Conservation (phyloP, 345 rosid genomes). For the Camelina laxa region DNA sequence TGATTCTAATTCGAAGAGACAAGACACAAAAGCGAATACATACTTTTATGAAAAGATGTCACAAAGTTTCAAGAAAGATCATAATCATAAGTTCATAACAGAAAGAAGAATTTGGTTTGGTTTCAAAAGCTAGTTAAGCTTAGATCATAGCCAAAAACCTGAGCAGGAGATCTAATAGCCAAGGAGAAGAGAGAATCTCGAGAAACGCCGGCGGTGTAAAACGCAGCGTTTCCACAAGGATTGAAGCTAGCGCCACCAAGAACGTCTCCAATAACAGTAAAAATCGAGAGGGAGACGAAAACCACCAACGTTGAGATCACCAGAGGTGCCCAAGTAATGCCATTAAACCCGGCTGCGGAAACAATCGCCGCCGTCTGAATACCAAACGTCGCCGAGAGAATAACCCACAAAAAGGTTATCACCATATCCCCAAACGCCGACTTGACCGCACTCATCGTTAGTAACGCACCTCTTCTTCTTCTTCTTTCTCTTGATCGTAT, state of each 20-base stretch:
- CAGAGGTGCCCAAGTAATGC: slow-evolving; percentile 55
- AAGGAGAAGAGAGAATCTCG: slow-evolving; percentile 76
- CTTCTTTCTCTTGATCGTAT: not conserved
- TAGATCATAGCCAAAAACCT: slow-evolving; percentile 49
- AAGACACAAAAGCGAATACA: slow-evolving; percentile 17
- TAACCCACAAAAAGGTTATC: slow-evolving; percentile 77
- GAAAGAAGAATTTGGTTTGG: not conserved
- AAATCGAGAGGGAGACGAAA: slow-evolving; percentile 67
- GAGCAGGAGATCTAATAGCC: slow-evolving; percentile 90
- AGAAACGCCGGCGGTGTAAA: slow-evolving; percentile 86
- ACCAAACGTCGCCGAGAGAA: slow-evolving; percentile 66
- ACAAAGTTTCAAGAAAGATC: not conserved
- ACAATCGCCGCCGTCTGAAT: slow-evolving; percentile 59
- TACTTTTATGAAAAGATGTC: slow-evolving; percentile 17
- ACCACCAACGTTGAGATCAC: slow-evolving; percentile 61
- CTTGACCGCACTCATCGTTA: slow-evolving; percentile 63
- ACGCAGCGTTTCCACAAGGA: slow-evolving; percentile 82
- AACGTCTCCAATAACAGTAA: slow-evolving; percentile 54
- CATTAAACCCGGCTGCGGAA: slow-evolving; percentile 54
- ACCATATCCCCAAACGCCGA: slow-evolving; percentile 68
- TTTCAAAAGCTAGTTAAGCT: slow-evolving; percentile 12
- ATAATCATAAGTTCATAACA: not conserved
- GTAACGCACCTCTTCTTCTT: slow-evolving; percentile 2
- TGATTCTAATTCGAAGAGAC: slow-evolving; percentile 24
- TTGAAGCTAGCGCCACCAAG: slow-evolving; percentile 97